Evolutionary conservation across 2,329 filamentous ascomycete species (phyloP).

Genomic region (Westerdykella sp.): DNA sequence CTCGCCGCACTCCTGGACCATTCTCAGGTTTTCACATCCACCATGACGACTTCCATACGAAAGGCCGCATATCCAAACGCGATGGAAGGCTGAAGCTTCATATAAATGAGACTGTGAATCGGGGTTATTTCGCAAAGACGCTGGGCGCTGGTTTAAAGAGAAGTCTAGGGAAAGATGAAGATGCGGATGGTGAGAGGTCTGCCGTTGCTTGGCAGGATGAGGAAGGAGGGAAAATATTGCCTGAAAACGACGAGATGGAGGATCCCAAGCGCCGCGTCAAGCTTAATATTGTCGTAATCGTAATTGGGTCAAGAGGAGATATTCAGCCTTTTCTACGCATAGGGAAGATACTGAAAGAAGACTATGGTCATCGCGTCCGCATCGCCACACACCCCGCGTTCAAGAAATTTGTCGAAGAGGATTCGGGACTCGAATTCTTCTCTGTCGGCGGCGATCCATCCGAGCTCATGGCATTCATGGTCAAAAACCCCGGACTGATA

Average conservation of each 20-base stretch:
- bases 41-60: conserved; percentile 60
- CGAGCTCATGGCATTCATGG: conserved; percentile 84
- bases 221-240: conserved; percentile 17
- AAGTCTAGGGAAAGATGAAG: conserved; percentile 40
- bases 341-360: conserved; percentile 63
- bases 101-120: conserved; percentile 63
- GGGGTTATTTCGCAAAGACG: conserved; percentile 67
- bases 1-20: conserved; percentile 10
- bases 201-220: conserved; percentile 6
- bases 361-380: conserved; percentile 67
- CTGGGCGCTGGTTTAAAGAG: conserved; percentile 59
- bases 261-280: conserved; percentile 37
- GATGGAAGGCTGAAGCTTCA: conserved; percentile 69
- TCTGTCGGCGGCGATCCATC: conserved; percentile 72
- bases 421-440: conserved; percentile 72
- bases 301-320: conserved; percentile 74
- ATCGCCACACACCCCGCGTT: conserved; percentile 76
- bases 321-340: conserved; percentile 75
- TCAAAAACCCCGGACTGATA: conserved; percentile 74
- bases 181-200: conserved; percentile 25
- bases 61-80: conserved; percentile 57
- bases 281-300: conserved; percentile 76
- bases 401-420: conserved; percentile 66
- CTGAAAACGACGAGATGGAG: conserved; percentile 33
- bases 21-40: conserved; percentile 55